Conservation (phyloP, 2,329 filamentous ascomycete species). For the Calonectria naviculata region DNA sequence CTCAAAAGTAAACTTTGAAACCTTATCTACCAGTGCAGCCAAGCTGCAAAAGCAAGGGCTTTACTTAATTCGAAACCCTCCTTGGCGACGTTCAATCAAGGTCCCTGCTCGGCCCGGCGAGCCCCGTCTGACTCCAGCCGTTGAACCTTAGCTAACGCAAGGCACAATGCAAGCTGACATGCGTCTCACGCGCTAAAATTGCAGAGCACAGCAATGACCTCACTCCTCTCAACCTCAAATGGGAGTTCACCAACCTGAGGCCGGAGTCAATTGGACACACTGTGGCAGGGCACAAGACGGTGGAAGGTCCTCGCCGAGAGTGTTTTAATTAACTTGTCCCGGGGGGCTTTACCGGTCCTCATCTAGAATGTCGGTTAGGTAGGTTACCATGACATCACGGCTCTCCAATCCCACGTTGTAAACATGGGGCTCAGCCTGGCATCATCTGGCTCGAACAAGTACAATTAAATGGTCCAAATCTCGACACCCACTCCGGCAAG, state of each 20-base stretch:
- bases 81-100: not conserved
- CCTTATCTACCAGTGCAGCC: not conserved
- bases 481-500: slow-evolving; percentile 38
- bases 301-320: not conserved
- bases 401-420: not conserved
- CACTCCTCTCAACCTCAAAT: not conserved
- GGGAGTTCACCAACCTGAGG: not conserved
- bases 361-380: not conserved
- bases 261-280: not conserved
- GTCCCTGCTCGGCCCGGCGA: not conserved
- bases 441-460: not conserved
- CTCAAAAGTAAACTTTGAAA: not conserved
- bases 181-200: not conserved
- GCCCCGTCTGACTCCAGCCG: not conserved
- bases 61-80: not conserved
- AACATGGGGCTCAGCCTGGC: not conserved
- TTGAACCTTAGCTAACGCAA: slow-evolving; percentile 9
- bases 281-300: not conserved
- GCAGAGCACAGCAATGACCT: not conserved
- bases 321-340: not conserved
- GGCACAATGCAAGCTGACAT: slow-evolving; percentile 1
- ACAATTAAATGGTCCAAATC: slow-evolving; percentile 30
- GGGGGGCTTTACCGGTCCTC: not conserved
- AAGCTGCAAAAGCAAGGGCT: not conserved
- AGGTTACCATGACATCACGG: not conserved